Percentiles rank a stretch among this genome's conserved stretches.
Evolutionary conservation across 2,329 filamentous ascomycete genomes (phyloP).

Genomic region (Cadophora luteo-olivacea): DNA sequence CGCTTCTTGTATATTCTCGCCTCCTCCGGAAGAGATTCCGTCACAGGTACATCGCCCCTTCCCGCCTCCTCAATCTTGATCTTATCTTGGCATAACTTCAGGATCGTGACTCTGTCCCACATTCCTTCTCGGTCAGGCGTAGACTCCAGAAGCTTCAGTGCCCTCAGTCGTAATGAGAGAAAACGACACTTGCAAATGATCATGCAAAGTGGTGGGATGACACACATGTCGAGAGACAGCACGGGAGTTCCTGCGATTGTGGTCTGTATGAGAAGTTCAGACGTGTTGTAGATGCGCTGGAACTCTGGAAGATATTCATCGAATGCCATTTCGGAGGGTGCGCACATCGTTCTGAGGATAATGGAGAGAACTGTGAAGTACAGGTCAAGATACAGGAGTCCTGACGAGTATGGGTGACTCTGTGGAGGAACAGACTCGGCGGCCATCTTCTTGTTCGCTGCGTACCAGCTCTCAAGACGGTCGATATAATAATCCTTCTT

Average conservation of each 20-base stretch:
- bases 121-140: background rate
- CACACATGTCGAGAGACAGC: slow-evolving; percentile 7
- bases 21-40: slow-evolving; percentile 1
- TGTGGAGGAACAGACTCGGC: background rate
- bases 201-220: slow-evolving; percentile 6
- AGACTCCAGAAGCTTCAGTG: background rate
- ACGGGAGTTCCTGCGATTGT: background rate
- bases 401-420: background rate
- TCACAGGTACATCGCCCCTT: background rate
- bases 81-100: background rate
- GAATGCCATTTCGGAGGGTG: background rate
- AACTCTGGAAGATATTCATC: background rate
- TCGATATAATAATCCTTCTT: background rate
- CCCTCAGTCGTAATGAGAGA: background rate
- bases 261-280: background rate
- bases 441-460: background rate
- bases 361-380: background rate
- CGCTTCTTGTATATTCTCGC: background rate
- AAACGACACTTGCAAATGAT: background rate
- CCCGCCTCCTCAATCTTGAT: background rate
- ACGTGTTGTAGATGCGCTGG: background rate
- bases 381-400: background rate
- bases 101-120: background rate
- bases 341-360: background rate
- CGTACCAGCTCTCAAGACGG: background rate